Conservation (phyloP, 768 basidiomycete species). For the Suillus clintonianus region DNA sequence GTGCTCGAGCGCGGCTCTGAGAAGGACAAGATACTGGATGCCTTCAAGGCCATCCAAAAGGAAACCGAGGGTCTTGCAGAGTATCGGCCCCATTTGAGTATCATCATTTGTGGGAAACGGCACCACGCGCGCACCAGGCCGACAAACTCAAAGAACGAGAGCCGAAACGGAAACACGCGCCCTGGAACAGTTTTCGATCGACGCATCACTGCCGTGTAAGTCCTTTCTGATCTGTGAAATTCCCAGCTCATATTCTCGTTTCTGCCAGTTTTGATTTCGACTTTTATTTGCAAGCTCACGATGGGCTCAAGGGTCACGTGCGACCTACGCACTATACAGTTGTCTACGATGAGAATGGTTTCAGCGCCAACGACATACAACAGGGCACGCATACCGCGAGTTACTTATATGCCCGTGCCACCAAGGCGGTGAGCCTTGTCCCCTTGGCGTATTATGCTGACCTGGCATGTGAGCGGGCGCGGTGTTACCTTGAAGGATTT, state of each 20-base stretch:
- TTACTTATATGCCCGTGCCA: conserved; percentile 81
- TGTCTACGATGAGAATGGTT: conserved; percentile 72
- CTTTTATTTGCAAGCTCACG: conserved; percentile 73
- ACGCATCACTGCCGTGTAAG: conserved; percentile 71
- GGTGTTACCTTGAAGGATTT: conserved; percentile 48
- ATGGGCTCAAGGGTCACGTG: conserved; percentile 69
- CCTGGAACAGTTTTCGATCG: conserved; percentile 82
- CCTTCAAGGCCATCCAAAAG: conserved; percentile 54
- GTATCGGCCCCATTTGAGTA: conserved; percentile 43
- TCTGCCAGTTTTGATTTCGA: conserved; percentile 57
- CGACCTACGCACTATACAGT: conserved; percentile 79
- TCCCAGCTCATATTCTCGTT: neutral
- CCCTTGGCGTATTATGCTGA: conserved; percentile 84
- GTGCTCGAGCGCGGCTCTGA: conserved; percentile 38
- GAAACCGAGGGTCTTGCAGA: neutral
- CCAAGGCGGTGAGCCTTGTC: conserved; percentile 79
- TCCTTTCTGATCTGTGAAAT: conserved; percentile 10
- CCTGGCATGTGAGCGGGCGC: conserved; percentile 77
- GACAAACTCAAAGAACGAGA: conserved; percentile 46
- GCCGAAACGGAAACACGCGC: conserved; percentile 71
- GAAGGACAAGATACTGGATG: conserved; percentile 62
- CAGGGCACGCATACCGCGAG: conserved; percentile 67
- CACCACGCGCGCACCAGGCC: conserved; percentile 60
- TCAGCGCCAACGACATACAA: conserved; percentile 72
- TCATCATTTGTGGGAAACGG: conserved; percentile 82